Percentiles rank a stretch among this genome's conserved stretches.
These are phyloP conservation scores for Russula sp. DNA, from an alignment of 768 basidiomycete genomes.

Conservation along the genomic window DNA sequence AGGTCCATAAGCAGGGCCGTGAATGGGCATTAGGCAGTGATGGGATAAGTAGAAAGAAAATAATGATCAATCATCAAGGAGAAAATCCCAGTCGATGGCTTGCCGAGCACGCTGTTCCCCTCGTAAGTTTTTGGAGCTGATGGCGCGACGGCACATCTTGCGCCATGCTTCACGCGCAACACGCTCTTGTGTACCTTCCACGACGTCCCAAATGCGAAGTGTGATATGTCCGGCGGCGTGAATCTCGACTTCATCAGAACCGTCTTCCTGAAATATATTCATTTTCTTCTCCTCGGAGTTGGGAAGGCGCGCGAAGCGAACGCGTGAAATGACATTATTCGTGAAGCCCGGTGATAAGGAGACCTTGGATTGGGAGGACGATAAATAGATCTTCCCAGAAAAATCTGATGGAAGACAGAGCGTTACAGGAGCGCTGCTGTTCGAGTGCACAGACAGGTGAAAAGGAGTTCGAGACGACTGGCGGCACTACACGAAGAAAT, in stretches of 20 bases:
- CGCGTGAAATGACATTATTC: constrained; percentile 53
- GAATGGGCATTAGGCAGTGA: constrained; percentile 2
- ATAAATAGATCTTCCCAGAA: constrained; percentile 59
- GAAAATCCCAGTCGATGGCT: constrained; percentile 73
- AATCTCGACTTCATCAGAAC: constrained; percentile 58
- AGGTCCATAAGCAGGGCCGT: constrained; percentile 3
- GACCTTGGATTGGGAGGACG: constrained; percentile 44
- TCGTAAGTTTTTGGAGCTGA: constrained; percentile 51
- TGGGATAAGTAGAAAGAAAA: neutral
- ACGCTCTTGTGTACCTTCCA: constrained; percentile 61
- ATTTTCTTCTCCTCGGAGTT: constrained; percentile 29
- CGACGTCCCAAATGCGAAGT: constrained; percentile 80
- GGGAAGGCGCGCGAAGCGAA: constrained; percentile 34
- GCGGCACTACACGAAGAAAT: constrained; percentile 31
- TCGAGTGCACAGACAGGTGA: constrained; percentile 56
- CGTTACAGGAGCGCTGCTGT: constrained; percentile 59
- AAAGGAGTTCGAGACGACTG: constrained; percentile 37
- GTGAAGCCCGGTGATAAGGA: constrained; percentile 68
- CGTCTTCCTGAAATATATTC: constrained; percentile 33
- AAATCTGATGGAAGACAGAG: constrained; percentile 81
- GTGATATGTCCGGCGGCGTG: constrained; percentile 57
- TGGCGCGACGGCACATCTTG: constrained; percentile 50
- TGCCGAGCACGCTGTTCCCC: constrained; percentile 40
- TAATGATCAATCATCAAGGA: constrained; percentile 57
- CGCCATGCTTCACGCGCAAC: constrained; percentile 54